Evolutionary conservation across 768 basidiomycete genomes (phyloP), one percentile per base, ranked within the genome.

Genomic region (Tricholoma furcatifolium): DNA sequence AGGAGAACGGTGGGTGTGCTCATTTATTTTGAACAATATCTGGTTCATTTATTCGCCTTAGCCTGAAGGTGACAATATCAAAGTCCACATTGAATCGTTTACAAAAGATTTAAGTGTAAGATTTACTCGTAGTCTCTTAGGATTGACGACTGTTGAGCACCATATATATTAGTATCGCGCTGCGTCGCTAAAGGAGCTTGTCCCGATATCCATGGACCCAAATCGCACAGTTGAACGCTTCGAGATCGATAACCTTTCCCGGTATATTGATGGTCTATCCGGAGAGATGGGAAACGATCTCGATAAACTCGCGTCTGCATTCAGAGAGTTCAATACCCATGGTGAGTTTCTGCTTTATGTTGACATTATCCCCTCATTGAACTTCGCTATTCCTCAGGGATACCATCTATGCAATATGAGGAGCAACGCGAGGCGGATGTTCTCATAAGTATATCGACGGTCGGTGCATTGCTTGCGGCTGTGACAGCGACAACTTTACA

Each of bases 401-500:
- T 58, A 30, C 49, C 57, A 6, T 49, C 57, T 14, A 51, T 58
- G 34, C 43, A 49, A 32, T 55, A 54, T n/a, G 57, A 58, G 20
- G 53, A 55, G 38, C 41, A 42, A 21, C 53, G 57, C 20, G 49
- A 58, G n/a, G 31, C 50, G 18, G 57, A 58, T 6, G 31, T 32
- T 31, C 30, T 55, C 10, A 27, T 54, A 1, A 61, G 53, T 20
- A 42, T 64, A 14, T 45, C 57, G 4, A 58, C 60, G 4, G 54
- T 61, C 14, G 56, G 60, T 3, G 61, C 61, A 10, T 62, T 65
- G 40, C 65, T 67, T 43, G 64, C 65, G 1, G 62, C 62, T 23
- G 64, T 67, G 5, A 65, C 62, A 9, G 64, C 61, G 3, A 56
- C 56, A 21, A 56, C 56, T 17, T 43, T 64, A 17, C 52, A 56